Conservation (phyloP, 495 filamentous ascomycete genomes). For the Hypoxylon subgilvum region DNA sequence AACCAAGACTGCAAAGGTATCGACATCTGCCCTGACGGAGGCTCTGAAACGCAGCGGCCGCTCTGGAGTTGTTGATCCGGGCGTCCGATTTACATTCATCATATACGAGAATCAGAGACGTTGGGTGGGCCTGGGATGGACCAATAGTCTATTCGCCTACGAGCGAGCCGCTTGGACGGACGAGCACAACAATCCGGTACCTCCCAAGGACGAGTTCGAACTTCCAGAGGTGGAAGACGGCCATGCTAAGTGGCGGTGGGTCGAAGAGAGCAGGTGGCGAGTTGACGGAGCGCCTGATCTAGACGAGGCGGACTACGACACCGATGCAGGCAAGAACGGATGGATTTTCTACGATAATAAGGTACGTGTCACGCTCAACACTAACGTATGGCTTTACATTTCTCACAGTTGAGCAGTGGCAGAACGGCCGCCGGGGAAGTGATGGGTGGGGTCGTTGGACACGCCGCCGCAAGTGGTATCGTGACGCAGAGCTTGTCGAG, state of each 20-base stretch:
- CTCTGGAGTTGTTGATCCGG: conserved; percentile 60
- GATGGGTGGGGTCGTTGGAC: conserved; percentile 98
- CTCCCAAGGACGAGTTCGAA: conserved; percentile 79
- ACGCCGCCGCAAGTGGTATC: conserved; percentile 90
- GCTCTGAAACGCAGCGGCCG: conserved; percentile 36
- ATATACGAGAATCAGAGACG: conserved; percentile 95
- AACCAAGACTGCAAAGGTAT: conserved; percentile 28
- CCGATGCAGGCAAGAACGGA: conserved; percentile 68
- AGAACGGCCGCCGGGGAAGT: conserved; percentile 82
- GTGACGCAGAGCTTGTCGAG: conserved; percentile 94
- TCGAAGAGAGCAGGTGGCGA: conserved; percentile 79
- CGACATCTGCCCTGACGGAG: conserved; percentile 38
- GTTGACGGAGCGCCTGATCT: conserved; percentile 73
- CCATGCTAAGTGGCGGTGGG: conserved; percentile 88
- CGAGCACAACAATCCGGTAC: conserved; percentile 84
- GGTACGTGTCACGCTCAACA: conserved; percentile 54
- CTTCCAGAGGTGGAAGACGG: conserved; percentile 81
- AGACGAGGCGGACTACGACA: conserved; percentile 58
- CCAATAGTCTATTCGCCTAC: conserved; percentile 82
- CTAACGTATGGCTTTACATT: conserved; percentile 1
- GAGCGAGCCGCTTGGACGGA: conserved; percentile 94
- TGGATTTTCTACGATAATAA: conserved; percentile 99
- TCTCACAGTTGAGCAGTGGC: conserved; percentile 67
- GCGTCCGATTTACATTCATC: conserved; percentile 93
- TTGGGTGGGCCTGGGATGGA: conserved; percentile 96